phyloP scores from a whole-genome alignment of 306 rosid species.

The Macrotyloma uniflorum region DNA sequence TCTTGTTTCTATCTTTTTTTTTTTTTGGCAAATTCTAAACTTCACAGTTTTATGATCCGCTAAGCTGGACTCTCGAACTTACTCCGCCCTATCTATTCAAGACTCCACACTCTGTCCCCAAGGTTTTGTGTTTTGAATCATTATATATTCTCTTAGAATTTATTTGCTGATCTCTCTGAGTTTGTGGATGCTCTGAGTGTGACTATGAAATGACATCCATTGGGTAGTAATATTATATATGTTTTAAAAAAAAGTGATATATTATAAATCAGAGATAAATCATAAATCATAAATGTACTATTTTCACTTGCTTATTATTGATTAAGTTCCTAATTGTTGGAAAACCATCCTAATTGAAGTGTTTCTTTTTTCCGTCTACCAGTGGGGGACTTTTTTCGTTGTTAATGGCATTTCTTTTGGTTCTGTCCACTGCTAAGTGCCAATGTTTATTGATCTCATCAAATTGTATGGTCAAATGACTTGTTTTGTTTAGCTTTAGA shows the following conservation, averaged over 20 bases:
- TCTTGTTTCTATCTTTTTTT: neutral
- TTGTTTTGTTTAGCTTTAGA: slow-evolving; percentile 3
- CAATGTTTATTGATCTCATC: neutral
- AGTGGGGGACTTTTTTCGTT: neutral
- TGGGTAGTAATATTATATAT: neutral
- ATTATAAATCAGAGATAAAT: neutral
- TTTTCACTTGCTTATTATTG: neutral
- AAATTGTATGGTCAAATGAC: neutral
- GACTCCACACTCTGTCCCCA: slow-evolving; percentile 62
- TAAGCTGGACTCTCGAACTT: slow-evolving; percentile 87
- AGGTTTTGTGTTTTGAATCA: slow-evolving; percentile 64
- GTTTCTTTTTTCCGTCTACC: neutral
- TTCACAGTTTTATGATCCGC: slow-evolving; percentile 62
- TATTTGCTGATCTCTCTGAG: slow-evolving; percentile 16
- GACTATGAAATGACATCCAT: neutral
- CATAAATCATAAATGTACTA: neutral
- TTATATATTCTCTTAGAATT: neutral
- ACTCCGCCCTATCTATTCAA: slow-evolving; percentile 68
- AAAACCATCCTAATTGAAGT: neutral
- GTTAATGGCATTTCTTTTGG: neutral
- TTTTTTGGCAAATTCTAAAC: slow-evolving; percentile 26
- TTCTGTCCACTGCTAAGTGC: neutral
- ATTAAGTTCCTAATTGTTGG: neutral
- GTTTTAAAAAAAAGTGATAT: neutral
- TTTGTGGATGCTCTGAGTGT: slow-evolving; percentile 33